Evolutionary conservation across 2,329 filamentous ascomycete species (phyloP).

Genomic region (Coleophoma crateriformis): DNA sequence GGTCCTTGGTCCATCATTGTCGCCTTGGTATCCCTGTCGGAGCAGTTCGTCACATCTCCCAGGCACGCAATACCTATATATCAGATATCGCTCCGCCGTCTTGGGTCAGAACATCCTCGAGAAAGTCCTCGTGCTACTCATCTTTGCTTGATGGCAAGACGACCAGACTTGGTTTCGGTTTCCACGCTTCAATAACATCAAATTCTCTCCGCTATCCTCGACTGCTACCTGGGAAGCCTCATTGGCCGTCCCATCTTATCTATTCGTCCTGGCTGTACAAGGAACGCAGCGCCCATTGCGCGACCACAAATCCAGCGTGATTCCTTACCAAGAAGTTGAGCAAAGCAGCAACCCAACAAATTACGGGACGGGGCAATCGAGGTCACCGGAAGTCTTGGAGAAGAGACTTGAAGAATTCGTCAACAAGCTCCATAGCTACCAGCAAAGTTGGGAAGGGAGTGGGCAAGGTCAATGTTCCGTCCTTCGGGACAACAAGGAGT

Average conservation of each 20-base stretch:
- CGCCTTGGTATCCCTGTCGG: conserved; percentile 16
- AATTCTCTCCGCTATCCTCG: background rate
- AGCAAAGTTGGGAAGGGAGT: conserved; percentile 28
- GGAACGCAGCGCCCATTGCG: conserved; percentile 25
- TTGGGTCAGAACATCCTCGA: no score
- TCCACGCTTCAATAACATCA: background rate
- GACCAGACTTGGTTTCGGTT: background rate
- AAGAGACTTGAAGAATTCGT: conserved; percentile 25
- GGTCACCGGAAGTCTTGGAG: conserved; percentile 22
- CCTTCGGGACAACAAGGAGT: conserved; percentile 42
- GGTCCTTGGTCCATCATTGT: conserved; percentile 8
- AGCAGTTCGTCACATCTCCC: conserved; percentile 19
- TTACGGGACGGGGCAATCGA: conserved; percentile 19
- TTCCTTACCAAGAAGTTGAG: conserved; percentile 24
- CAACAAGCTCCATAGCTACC: conserved; percentile 26
- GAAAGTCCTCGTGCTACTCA: no score
- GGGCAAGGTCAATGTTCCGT: conserved; percentile 50
- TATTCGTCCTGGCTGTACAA: conserved; percentile 36
- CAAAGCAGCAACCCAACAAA: conserved; percentile 20
- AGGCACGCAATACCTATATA: conserved; percentile 13
- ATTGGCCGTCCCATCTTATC: conserved; percentile 18
- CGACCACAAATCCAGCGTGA: conserved; percentile 23
- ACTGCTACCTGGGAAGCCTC: conserved; percentile 16
- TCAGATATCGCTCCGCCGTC: conserved; percentile 1
- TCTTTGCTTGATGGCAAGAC: background rate